phyloP scores from a whole-genome alignment of 805 yeast genomes.

The Lipomyces chichibuensis region DNA sequence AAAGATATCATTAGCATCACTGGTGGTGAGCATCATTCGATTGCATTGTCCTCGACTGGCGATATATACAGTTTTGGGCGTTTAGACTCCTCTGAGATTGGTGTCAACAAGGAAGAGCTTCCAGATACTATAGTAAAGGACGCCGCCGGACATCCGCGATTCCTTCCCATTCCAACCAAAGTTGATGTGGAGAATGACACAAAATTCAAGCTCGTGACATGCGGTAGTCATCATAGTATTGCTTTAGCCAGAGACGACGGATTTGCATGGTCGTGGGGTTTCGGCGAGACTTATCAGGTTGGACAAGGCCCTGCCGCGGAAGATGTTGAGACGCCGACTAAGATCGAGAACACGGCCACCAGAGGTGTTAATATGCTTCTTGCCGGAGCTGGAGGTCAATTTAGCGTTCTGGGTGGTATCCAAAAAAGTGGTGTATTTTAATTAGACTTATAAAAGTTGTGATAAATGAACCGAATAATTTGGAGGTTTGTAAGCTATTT shows the following conservation, averaged over 20 bases:
- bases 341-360: slow-evolving; percentile 93
- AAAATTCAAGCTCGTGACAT: slow-evolving; percentile 54
- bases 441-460: neutral
- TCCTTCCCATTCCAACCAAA: slow-evolving; percentile 82
- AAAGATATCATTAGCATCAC: slow-evolving; percentile 64
- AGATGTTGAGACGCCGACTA: slow-evolving; percentile 84
- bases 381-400: slow-evolving; percentile 97
- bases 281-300: slow-evolving; percentile 94
- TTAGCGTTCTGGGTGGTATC: slow-evolving; percentile 83
- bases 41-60: slow-evolving; percentile 74
- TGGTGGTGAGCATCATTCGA: slow-evolving; percentile 94
- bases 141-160: slow-evolving; percentile 72
- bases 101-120: slow-evolving; percentile 65
- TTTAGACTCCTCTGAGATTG: slow-evolving; percentile 90
- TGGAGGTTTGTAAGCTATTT: neutral
- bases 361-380: slow-evolving; percentile 68
- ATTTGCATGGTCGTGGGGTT: slow-evolving; percentile 92
- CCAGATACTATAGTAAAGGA: slow-evolving; percentile 79
- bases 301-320: slow-evolving; percentile 90
- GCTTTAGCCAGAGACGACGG: slow-evolving; percentile 81
- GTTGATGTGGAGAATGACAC: slow-evolving; percentile 47
- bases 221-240: slow-evolving; percentile 91
- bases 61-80: slow-evolving; percentile 86
- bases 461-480: neutral
- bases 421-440: slow-evolving; percentile 1